Evolutionary conservation across 495 filamentous ascomycete genomes (phyloP), one percentile per base, ranked within the genome.

Genomic region (Lineolata rhizophorae): DNA sequence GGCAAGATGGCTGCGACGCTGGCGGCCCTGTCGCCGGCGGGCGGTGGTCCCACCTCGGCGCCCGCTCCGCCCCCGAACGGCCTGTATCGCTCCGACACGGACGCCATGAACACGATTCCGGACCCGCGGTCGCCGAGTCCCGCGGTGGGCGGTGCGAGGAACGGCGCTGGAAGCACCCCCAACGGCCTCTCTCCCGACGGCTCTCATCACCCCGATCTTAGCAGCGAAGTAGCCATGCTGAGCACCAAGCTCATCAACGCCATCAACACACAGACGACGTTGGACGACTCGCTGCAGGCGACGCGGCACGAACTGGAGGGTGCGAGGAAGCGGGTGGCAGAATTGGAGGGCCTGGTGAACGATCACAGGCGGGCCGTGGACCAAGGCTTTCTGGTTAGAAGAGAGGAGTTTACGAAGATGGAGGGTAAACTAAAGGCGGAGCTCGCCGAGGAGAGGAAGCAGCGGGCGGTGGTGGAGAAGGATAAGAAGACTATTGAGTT

Each of bases 221-320:
- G 75, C 48, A 67, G 72, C 34, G 87, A 97, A 52, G 83, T 95
- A 9, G 76, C 87, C 18, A 66, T 80, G 2, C 60, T 97, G 15
- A 94, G 81, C 51, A 84, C 82, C 29, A 97, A 97, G 53, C 64
- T 97, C 32, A 82, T 97, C 36, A 83, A 82, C 43, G 84, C 87
- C 32, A 94, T 97, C 52, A 97, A 97, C 48, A 78, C 87, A 46
- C 90, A 95, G 56, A 94, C 87, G 3, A 77, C 61, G 18, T 60
- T 97, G 18, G 87, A 97, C 45, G 87, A 97, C 46, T 77, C 67
- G 19, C 61, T 97, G 29, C 72, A 77, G 31, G 71, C 63, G 16
- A 78, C 85, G 16, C 67, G 78, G 12, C 72, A 85, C 48, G 81
- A 93, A 44, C 47, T 97, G 31, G 82, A 91, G 31, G 46, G 62